A percentile compares a stretch with the other conserved stretches of the same genome.
These are phyloP conservation scores for Oenanthe sinensis DNA, from an alignment of 129 eudicot genomes.

Conservation along the genomic window DNA sequence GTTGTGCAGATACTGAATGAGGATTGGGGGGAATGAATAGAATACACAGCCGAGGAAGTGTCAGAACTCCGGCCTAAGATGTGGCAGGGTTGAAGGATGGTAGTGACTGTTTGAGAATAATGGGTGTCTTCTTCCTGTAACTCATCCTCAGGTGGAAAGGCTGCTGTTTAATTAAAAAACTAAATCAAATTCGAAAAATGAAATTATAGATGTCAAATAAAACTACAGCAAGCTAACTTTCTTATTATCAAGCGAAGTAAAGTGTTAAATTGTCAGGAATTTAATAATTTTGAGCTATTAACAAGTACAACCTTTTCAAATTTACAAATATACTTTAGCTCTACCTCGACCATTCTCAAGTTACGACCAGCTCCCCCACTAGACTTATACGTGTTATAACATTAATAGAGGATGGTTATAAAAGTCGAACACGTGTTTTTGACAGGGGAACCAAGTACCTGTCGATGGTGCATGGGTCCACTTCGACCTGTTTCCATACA, in stretches of 20 bases:
- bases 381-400: no score
- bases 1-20: conserved; percentile 41
- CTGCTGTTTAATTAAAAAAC: not conserved
- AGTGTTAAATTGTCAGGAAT: no score
- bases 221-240: not conserved
- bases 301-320: no score
- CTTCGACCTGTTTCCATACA: not conserved
- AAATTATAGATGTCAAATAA: no score
- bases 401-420: no score
- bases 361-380: no score
- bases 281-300: no score
- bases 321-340: no score
- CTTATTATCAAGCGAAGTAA: not conserved
- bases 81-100: conserved; percentile 48
- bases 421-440: not conserved
- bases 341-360: no score
- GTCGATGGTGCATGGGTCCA: conserved; percentile 20
- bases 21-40: conserved; percentile 26
- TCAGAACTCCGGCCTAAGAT: conserved; percentile 24
- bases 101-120: conserved; percentile 58
- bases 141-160: conserved; percentile 17
- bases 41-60: conserved; percentile 23
- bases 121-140: conserved; percentile 40
- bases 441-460: conserved; percentile 21
- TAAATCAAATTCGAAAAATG: not conserved